Percentiles rank a stretch among this genome's conserved stretches.
phyloP scores from a whole-genome alignment of 768 basidiomycete species.

The Boletus sp. region DNA sequence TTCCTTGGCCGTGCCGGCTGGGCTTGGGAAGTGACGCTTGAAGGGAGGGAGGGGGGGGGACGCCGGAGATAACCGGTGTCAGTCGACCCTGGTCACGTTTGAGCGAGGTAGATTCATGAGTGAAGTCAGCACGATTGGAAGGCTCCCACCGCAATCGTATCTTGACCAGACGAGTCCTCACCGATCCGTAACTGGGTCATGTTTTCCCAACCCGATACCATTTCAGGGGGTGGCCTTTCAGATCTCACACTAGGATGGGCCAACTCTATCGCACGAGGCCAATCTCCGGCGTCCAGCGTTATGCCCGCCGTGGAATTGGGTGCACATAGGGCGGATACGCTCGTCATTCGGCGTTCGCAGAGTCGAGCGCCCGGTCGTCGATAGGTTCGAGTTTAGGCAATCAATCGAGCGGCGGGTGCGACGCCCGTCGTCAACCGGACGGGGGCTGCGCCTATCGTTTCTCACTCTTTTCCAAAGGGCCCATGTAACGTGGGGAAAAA shows the following conservation, averaged over 20 bases:
- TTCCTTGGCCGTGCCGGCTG: background rate
- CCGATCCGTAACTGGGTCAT: background rate
- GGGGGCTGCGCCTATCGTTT: background rate
- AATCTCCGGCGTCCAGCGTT: background rate
- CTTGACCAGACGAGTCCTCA: background rate
- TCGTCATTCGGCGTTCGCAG: background rate
- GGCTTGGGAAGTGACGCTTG: background rate
- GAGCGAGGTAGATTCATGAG: slow-evolving; percentile 1
- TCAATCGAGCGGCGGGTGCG: no score
- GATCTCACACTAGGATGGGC: slow-evolving; percentile 3
- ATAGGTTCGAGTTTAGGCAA: background rate
- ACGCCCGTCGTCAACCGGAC: slow-evolving; percentile 3
- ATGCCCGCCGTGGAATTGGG: background rate
- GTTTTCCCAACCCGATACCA: slow-evolving; percentile 2
- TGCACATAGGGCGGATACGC: background rate
- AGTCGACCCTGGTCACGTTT: background rate
- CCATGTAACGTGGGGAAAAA: slow-evolving; percentile 16
- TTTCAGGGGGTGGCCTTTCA: background rate
- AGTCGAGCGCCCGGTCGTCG: background rate
- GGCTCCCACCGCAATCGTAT: background rate
- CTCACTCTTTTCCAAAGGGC: slow-evolving; percentile 4
- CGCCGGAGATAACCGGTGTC: slow-evolving; percentile 8
- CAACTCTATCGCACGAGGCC: slow-evolving; percentile 20
- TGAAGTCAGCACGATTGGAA: background rate
- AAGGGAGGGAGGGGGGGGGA: background rate